These are phyloP conservation scores for Dendrobium officinale DNA, from an alignment of 106 monocot genomes.

Conservation along the genomic window DNA sequence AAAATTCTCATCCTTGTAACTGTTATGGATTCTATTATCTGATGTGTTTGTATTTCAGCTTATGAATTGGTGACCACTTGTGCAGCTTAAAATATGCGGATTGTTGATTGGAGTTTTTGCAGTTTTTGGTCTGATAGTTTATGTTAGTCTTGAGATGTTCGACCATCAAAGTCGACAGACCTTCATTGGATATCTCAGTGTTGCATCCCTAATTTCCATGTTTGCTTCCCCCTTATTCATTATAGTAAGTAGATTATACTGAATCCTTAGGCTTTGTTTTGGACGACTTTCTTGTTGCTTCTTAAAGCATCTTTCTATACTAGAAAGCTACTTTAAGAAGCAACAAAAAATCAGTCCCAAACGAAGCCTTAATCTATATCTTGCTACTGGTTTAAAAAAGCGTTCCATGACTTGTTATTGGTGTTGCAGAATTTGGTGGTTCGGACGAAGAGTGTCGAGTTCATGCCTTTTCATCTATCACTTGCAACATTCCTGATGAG, in stretches of 20 bases:
- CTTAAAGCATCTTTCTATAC: no score
- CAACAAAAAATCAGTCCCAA: no score
- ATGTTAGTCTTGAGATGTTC: conserved; percentile 46
- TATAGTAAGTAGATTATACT: conserved; percentile 35
- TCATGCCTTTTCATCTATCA: conserved; percentile 82
- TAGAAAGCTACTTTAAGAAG: no score
- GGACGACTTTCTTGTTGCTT: no score
- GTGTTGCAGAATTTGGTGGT: conserved; percentile 59
- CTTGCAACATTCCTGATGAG: conserved; percentile 77
- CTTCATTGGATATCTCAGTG: conserved; percentile 79
- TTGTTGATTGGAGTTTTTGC: conserved; percentile 41
- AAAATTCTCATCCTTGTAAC: background rate
- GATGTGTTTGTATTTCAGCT: background rate
- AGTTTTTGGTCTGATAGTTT: conserved; percentile 48
- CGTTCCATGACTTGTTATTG: background rate
- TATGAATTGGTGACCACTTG: background rate
- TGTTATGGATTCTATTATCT: background rate
- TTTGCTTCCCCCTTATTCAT: conserved; percentile 89
- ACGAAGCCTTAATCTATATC: background rate
- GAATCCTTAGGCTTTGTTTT: background rate
- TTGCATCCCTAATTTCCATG: conserved; percentile 89
- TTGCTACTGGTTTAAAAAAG: background rate
- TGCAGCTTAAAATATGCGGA: conserved; percentile 72
- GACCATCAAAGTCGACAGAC: conserved; percentile 36
- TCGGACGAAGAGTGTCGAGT: conserved; percentile 62